Base-by-base conservation (phyloP, 1,139 yeast genomes). In the Geotrichum bryndzae region DNA sequence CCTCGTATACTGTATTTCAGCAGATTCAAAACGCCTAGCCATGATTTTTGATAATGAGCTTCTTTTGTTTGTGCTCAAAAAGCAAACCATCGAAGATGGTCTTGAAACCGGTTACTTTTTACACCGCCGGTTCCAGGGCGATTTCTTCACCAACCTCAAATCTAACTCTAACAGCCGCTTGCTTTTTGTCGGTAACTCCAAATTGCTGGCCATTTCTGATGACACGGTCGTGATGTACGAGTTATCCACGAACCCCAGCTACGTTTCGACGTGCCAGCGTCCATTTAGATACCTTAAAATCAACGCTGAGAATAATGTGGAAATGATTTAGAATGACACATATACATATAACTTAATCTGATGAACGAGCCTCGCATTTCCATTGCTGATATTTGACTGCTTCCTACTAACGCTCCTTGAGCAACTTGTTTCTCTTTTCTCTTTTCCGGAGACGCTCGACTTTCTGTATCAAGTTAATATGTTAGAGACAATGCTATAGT, bases 361-460 rank as follows among this genome's bases (percentile, higher is more conserved):
- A 41, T 41, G 3, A 41, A 41, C 18, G 18, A 13, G 48, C 6
- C 48, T 41, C 10, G 48, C 48, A 41, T 41, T 41, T 41, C 48
- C 48, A n/a, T 18, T 15, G 48, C 48, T 41, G 10, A n/a, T 15
- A 41, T 18, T 41, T 5, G 41, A 3, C 33, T 6, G n/a, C 22
- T n/a, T 41, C 8, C 10, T 10, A 38, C 63, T 68, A 76, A 57
- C 80, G 78, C 64, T 77, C 80, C 66, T 76, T 76, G 60, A 77
- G 72, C 64, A 77, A 65, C 70, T 77, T 77, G 70, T 77, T 77
- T 60, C 80, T 70, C 73, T 77, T 77, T 62, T 77, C 80, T 45
- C 77, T 68, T 60, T 73, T 68, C 66, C 72, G 68, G 60, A 76
- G 59, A 50, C 80, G 70, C 54, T 76, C 80, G n/a, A 77, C 75